Conservation (phyloP, 768 basidiomycete genomes). For the Phanerodontia chrysosporium region DNA sequence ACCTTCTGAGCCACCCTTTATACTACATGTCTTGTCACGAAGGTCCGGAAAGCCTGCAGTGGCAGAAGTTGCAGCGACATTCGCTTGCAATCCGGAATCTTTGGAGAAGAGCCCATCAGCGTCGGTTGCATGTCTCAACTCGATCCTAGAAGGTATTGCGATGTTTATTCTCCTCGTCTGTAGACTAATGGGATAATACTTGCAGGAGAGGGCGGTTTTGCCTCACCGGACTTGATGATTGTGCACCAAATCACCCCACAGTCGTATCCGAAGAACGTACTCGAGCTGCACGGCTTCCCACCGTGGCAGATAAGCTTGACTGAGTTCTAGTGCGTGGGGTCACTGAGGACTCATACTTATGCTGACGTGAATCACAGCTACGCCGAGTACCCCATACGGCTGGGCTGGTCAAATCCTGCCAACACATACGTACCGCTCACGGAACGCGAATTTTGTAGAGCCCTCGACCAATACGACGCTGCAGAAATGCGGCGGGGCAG, state of each 20-base stretch:
- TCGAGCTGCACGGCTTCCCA: slow-evolving; percentile 73
- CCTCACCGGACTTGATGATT: slow-evolving; percentile 75
- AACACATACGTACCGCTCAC: slow-evolving; percentile 13
- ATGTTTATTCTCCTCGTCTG: neutral
- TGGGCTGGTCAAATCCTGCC: slow-evolving; percentile 3
- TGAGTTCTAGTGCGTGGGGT: slow-evolving; percentile 64
- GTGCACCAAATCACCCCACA: slow-evolving; percentile 52
- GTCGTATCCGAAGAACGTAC: slow-evolving; percentile 35
- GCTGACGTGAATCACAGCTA: slow-evolving; percentile 18
- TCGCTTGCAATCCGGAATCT: slow-evolving; percentile 30
- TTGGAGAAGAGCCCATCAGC: slow-evolving; percentile 28
- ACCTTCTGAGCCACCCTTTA: slow-evolving; percentile 28
- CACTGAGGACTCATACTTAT: neutral
- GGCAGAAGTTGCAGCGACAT: slow-evolving; percentile 45
- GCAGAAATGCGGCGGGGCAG: slow-evolving; percentile 81
- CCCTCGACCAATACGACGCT: slow-evolving; percentile 66
- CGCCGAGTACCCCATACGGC: slow-evolving; percentile 10
- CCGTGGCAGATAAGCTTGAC: slow-evolving; percentile 84
- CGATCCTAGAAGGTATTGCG: slow-evolving; percentile 52
- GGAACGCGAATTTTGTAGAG: slow-evolving; percentile 59
- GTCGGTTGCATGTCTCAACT: slow-evolving; percentile 42
- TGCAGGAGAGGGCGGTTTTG: slow-evolving; percentile 48
- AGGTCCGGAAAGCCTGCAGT: slow-evolving; percentile 63
- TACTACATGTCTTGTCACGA: slow-evolving; percentile 54
- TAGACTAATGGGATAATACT: neutral